Percentiles rank a stretch among this genome's conserved stretches.
Evolutionary conservation across 177 flowering plant genomes (phyloP).

Genomic region (Vitis hybrid): DNA sequence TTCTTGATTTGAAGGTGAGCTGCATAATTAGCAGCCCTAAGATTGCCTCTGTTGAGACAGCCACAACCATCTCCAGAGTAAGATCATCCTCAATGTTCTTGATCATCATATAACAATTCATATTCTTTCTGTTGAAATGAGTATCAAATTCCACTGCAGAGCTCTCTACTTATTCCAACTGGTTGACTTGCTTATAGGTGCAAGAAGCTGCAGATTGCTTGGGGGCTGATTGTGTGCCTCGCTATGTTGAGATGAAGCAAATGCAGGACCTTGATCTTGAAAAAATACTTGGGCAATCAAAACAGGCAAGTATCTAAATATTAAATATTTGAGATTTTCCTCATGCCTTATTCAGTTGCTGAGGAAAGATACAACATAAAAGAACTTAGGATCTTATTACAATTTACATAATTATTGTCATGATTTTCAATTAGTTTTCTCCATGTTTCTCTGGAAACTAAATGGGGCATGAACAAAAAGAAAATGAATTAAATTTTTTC

Average conservation of each 20-base stretch:
- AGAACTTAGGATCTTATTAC: not conserved
- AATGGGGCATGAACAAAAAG: not conserved
- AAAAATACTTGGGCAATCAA: constrained; percentile 38
- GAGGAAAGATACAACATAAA: no score
- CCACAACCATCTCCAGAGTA: constrained; percentile 65
- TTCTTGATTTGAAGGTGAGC: constrained; percentile 75
- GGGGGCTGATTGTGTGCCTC: constrained; percentile 84
- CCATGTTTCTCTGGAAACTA: not conserved
- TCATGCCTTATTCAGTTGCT: not conserved
- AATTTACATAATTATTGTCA: no score
- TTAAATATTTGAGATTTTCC: not conserved
- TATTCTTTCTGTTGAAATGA: no score
- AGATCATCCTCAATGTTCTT: constrained; percentile 15
- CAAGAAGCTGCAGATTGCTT: constrained; percentile 97
- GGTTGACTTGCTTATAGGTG: constrained; percentile 43
- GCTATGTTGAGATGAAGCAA: constrained; percentile 74
- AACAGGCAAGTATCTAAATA: constrained; percentile 35
- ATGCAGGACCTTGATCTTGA: constrained; percentile 57
- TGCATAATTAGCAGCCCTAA: constrained; percentile 61
- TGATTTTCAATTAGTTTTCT: not conserved
- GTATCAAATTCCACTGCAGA: not conserved
- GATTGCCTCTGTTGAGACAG: constrained; percentile 60
- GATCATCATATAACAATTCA: not conserved
- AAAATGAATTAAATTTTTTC: not conserved
- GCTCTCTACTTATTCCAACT: constrained; percentile 4